Evolutionary conservation across 352 stramenopile genomes (phyloP), one percentile per base, ranked within the genome.

Genomic region (Globisporangium ultimum): DNA sequence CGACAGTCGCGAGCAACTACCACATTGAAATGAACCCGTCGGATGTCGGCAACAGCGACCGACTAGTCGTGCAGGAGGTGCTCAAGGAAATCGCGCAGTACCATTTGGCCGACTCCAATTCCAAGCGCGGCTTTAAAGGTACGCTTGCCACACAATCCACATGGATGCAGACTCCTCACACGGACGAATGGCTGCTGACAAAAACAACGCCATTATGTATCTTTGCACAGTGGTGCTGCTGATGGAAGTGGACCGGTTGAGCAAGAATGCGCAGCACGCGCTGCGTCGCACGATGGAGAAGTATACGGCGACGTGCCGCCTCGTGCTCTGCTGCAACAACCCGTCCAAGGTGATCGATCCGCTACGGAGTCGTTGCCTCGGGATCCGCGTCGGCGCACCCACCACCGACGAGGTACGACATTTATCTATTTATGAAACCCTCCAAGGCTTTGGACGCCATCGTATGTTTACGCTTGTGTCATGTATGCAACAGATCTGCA

Each of bases 11-110:
- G 20, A 98, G 83, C 74, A 98, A 98, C 71, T 99, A 99, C 76
- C 98, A 99, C 76, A 98, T 99, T 49, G 97, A 99, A 76, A 97
- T 99, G 78, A 98, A 98, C 65, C 97, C 98, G 43, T 97, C 89
- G 47, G 98, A 99, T 70, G 97, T 91, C 22, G 97, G 97, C 21
- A 96, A 88, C 49, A 97, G 97, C 70, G 98, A 99, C 79, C 89
- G 96, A 10, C 97, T 97, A 50, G 94, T 99, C 36, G 91, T 99
- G 45, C 97, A 99, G 72, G 96, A 99, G 68, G 94, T 99, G 53
- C 98, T 99, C 64, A 99, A 99, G 75, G 97, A 99, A 80, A 99
- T 99, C 64, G 97, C 98, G 11, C 85, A 98, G 69, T 95, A 91
- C 67, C 81, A 91, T 22, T 57, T 92, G 40, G 71, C 90, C 0